Evolutionary conservation across 176 grass and related monocot species (phyloP), one percentile per base, ranked within the genome.

Genomic region (Hsuehochloa calcarea): DNA sequence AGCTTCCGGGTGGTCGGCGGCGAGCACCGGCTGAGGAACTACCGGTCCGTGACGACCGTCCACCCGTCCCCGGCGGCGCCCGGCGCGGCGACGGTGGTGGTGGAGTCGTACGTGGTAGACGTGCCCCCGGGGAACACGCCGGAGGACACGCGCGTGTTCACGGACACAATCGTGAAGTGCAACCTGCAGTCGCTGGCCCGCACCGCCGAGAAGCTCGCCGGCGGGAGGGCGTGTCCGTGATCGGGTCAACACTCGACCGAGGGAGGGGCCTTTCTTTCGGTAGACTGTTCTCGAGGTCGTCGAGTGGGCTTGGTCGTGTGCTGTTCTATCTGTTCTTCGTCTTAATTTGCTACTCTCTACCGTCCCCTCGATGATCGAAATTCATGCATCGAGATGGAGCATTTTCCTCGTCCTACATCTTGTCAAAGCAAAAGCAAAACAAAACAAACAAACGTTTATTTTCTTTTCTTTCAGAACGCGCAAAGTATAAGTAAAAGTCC

Each of bases 91-190:
- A 93, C 92, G 14, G 63, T 91, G 76, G 92, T 94, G 29, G 92
- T 94, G 37, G 92, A 94, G 75, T 91, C 89, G 14, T 94, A 94
- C 79, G 92, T 94, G 67, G 92, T 94, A 11, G 92, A 94, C 81
- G 89, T 94, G 58, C 92, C 92, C 3, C 59, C 70, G 3, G 92
- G 92, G 4, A 94, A 94, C 83, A 94, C 92, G 6, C 77, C 50
- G 19, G 92, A 94, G 56, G 92, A 94, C 81, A 94, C 92, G 3
- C 72, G 75, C 19, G 73, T 89, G 1, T 94, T 94, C 78, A 86
- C 73, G 7, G 92, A 94, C 77, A 94, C 92, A 84, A 94, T 94
- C 82, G 89, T 94, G 43, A 88, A 79, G 65, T 91, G 89, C 59
- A 94, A 94, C 86, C 89, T 94, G 4, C 86, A 94, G 70, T 94